Base-by-base conservation (phyloP, 495 filamentous ascomycete species). In the Neurospora hispaniola region DNA sequence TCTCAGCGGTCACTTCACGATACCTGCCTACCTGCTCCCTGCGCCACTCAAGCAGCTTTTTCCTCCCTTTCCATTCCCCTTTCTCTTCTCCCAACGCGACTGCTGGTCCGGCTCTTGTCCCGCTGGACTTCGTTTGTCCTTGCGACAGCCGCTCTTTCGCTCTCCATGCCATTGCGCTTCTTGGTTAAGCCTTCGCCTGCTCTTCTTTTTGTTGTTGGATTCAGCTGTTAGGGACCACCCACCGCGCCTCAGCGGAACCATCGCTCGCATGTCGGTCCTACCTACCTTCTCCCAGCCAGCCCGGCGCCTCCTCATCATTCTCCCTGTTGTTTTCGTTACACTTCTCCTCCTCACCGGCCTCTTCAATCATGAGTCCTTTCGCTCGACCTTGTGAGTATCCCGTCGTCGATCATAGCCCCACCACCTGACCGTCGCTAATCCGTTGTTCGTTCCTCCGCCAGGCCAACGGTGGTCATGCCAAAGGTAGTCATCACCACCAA, bases 271-370 rank as follows among this genome's bases (percentile, higher is more conserved):
- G 76, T 40, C 76, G 69, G 71, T 70, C 59, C 54, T 76, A 5
- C 69, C 71, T 18, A 73, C 69, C 31, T 18, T 80, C 69, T 74
- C 77, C 16, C 77, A 77, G 69, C 72, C 77, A 31, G 76, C 75
- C 77, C 73, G 78, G 73, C 73, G 78, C 20, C 54, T 76, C 27
- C 10, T 78, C 18, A 62, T 77, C 40, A 39, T 79, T 20, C 69
- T 77, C 8, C 74, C 73, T 0, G 59, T 74, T 7, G 38, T 75
- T 35, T 27, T 77, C 40, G 48, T 78, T 43, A 31, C 73, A 0
- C 68, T 77, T 3, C n/a, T 71, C 11, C 48, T 78, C 41, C 46
- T 71, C 10, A 71, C 74, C 27, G 74, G 73, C 27, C 18, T 77
- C 18, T 78, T 76, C 70, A 70, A 74, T 9, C 39, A 39, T 71